Conservation (phyloP, 768 basidiomycete genomes). For the Xerocomus spinulosus region DNA sequence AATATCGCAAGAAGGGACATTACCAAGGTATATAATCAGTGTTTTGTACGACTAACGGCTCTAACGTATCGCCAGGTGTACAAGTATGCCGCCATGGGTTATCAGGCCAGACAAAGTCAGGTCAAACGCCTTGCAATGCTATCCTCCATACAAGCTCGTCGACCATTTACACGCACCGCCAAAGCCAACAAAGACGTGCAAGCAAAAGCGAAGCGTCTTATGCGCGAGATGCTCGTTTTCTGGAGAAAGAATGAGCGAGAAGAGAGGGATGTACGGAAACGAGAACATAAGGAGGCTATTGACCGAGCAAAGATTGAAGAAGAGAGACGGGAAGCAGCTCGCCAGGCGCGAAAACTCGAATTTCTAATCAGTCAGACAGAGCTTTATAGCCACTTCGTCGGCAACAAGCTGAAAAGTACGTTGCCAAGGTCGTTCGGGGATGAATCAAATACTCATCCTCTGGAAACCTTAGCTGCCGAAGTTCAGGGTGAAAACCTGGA, state of each 20-base stretch:
- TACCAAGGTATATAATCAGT: constrained; percentile 52
- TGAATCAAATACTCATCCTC: constrained; percentile 13
- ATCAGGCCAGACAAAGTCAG: constrained; percentile 62
- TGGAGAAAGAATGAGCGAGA: constrained; percentile 99
- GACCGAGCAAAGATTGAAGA: constrained; percentile 87
- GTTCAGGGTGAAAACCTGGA: constrained; percentile 59
- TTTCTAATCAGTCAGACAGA: constrained; percentile 99
- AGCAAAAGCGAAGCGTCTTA: constrained; percentile 78
- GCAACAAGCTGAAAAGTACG: constrained; percentile 90
- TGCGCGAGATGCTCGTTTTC: constrained; percentile 95
- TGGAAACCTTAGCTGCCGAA: constrained; percentile 55
- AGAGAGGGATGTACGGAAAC: constrained; percentile 87
- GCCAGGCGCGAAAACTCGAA: constrained; percentile 94
- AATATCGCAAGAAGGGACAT: constrained; percentile 83
- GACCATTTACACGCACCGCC: constrained; percentile 66
- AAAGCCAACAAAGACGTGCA: constrained; percentile 81
- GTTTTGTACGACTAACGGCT: not conserved
- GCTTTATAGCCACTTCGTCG: constrained; percentile 98
- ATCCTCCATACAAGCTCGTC: constrained; percentile 72
- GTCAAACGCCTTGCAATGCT: constrained; percentile 72
- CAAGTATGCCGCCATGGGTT: constrained; percentile 66
- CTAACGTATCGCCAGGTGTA: constrained; percentile 53
- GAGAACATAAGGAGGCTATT: constrained; percentile 90
- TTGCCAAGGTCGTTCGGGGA: constrained; percentile 13
- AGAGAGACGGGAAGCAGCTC: constrained; percentile 87